These are phyloP conservation scores for Basidiobolus meristosporus DNA, from an alignment of 371 early-diverging fungal species.

Conservation along the genomic window DNA sequence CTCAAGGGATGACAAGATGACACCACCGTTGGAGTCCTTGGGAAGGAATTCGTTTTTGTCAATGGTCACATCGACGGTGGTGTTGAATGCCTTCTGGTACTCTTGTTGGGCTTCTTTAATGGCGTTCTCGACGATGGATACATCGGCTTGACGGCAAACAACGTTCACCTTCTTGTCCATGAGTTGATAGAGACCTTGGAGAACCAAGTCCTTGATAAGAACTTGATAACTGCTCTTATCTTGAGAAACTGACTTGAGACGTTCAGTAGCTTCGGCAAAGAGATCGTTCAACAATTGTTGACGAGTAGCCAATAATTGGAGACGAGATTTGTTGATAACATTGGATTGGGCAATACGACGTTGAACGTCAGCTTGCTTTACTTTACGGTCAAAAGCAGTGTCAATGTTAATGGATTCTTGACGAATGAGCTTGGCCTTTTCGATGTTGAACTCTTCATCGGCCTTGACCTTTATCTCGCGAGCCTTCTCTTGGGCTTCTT, in stretches of 20 bases:
- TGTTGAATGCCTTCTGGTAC: slow-evolving; percentile 36
- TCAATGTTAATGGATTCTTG: slow-evolving; percentile 82
- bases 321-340: slow-evolving; percentile 84
- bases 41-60: slow-evolving; percentile 17
- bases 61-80: slow-evolving; percentile 11
- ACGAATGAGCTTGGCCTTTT: slow-evolving; percentile 86
- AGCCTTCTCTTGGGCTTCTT: slow-evolving; percentile 95
- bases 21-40: slow-evolving; percentile 47
- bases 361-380: slow-evolving; percentile 82
- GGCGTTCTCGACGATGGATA: slow-evolving; percentile 31
- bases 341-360: slow-evolving; percentile 79
- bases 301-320: slow-evolving; percentile 71
- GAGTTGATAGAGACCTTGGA: slow-evolving; percentile 65
- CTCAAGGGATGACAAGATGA: slow-evolving; percentile 50
- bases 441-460: slow-evolving; percentile 97
- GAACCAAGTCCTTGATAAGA: slow-evolving; percentile 44
- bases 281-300: slow-evolving; percentile 68
- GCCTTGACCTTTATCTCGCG: slow-evolving; percentile 96
- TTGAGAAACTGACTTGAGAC: slow-evolving; percentile 26
- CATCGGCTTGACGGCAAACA: slow-evolving; percentile 54
- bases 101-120: slow-evolving; percentile 26
- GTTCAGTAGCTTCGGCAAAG: slow-evolving; percentile 32
- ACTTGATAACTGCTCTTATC: slow-evolving; percentile 29
- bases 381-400: slow-evolving; percentile 71
- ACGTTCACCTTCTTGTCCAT: slow-evolving; percentile 60